These are phyloP conservation scores for Phytophthora citrophthora DNA, from an alignment of 352 stramenopile species.

Conservation along the genomic window DNA sequence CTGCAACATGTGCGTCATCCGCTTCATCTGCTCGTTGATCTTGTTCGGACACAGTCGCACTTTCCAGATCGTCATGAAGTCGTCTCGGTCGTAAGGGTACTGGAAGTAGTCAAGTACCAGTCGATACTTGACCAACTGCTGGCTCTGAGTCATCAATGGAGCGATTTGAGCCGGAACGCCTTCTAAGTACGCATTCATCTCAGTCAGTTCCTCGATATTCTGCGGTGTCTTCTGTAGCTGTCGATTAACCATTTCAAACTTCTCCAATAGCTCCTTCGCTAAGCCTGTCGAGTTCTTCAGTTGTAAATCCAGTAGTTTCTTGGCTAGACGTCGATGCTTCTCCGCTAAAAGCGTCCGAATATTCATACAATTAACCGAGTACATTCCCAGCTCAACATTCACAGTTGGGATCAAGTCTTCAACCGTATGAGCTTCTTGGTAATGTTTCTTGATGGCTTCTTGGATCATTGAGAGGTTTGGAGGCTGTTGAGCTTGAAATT, in stretches of 20 bases:
- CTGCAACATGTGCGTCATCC: constrained; percentile 79
- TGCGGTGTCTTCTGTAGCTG: constrained; percentile 87
- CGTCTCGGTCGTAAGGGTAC: constrained; percentile 86
- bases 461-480: constrained; percentile 75
- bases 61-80: constrained; percentile 92
- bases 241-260: constrained; percentile 85
- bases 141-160: constrained; percentile 71
- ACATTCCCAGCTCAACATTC: constrained; percentile 85
- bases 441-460: constrained; percentile 81
- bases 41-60: constrained; percentile 89
- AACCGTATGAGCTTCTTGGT: constrained; percentile 58
- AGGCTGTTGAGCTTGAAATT: constrained; percentile 79
- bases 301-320: constrained; percentile 81
- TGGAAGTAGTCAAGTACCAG: constrained; percentile 82
- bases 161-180: constrained; percentile 66
- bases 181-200: constrained; percentile 89
- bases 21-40: constrained; percentile 87
- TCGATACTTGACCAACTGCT: constrained; percentile 83
- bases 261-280: constrained; percentile 77
- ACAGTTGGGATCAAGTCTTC: constrained; percentile 65
- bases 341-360: constrained; percentile 78
- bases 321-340: constrained; percentile 74
- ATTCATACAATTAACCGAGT: constrained; percentile 77
- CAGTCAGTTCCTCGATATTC: constrained; percentile 93
- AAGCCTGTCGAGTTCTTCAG: constrained; percentile 77